Conservation (phyloP, 2,329 filamentous ascomycete genomes). For the Escovopsis weberi region DNA sequence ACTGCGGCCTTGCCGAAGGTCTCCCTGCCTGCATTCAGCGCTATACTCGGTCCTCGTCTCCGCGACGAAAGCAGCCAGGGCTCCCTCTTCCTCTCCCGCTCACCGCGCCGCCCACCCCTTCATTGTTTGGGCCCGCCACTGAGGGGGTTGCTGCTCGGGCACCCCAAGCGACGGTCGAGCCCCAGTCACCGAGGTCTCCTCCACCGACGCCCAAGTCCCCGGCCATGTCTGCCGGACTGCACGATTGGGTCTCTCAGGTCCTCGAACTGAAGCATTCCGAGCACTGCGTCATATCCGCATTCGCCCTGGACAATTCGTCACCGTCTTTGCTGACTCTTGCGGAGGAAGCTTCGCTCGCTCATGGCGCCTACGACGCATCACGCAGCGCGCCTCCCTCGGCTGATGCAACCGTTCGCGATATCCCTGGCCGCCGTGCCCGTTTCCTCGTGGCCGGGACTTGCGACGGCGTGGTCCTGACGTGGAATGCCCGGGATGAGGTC, state of each 20-base stretch:
- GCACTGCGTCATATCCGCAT: slow-evolving; percentile 50
- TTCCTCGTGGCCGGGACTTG: slow-evolving; percentile 71
- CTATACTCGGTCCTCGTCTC: slow-evolving; percentile 23
- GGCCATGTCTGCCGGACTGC: slow-evolving; percentile 6
- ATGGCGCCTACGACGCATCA: slow-evolving; percentile 26
- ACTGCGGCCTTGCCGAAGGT: slow-evolving; percentile 53
- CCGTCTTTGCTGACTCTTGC: slow-evolving; percentile 55
- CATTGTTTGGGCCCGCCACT: slow-evolving; percentile 15
- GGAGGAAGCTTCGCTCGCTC: slow-evolving; percentile 55
- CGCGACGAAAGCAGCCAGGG: slow-evolving; percentile 5
- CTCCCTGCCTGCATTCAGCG: slow-evolving; percentile 29
- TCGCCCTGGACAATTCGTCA: slow-evolving; percentile 58
- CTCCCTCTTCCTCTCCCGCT: slow-evolving; percentile 3
- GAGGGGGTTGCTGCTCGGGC: slow-evolving; percentile 3
- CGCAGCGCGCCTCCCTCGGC: slow-evolving; percentile 30
- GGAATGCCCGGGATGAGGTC: slow-evolving; percentile 60
- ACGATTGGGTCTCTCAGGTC: slow-evolving; percentile 17
- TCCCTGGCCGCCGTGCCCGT: slow-evolving; percentile 74
- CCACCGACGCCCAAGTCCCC: slow-evolving; percentile 12
- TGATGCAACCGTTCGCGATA: slow-evolving; percentile 34
- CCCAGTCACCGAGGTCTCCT: slow-evolving; percentile 10
- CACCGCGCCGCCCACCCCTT: slow-evolving; percentile 8
- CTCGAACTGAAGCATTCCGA: slow-evolving; percentile 42
- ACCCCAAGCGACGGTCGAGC: slow-evolving; percentile 4
- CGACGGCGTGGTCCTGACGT: slow-evolving; percentile 61